A percentile compares a stretch with the other conserved stretches of the same genome.
Evolutionary conservation across 1,284 basidiomycete species (phyloP).

Genomic region (Bondarzewia mesenterica): DNA sequence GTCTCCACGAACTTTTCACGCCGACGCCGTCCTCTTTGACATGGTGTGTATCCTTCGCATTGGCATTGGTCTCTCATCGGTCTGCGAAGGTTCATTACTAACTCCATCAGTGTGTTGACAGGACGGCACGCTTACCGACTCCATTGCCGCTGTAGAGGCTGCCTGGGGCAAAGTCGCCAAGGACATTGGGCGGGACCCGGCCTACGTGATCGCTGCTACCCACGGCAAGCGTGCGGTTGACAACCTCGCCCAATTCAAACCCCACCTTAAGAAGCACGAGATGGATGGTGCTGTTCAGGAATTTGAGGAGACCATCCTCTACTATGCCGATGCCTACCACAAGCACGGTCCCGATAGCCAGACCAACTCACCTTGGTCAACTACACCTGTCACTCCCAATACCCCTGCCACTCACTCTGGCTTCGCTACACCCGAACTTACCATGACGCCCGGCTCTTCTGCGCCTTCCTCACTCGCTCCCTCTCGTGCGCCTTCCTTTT

Average conservation of each 20-base stretch:
- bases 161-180: slow-evolving; percentile 72
- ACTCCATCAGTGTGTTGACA: slow-evolving; percentile 18
- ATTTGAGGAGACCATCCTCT: slow-evolving; percentile 68
- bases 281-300: slow-evolving; percentile 61
- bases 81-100: neutral
- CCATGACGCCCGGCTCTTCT: neutral
- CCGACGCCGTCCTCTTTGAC: slow-evolving; percentile 65
- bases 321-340: slow-evolving; percentile 62
- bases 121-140: slow-evolving; percentile 71
- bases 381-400: slow-evolving; percentile 25
- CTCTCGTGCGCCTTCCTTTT: neutral
- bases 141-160: slow-evolving; percentile 70
- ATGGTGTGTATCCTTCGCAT: slow-evolving; percentile 37
- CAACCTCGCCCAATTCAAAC: slow-evolving; percentile 34
- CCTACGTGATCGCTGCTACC: slow-evolving; percentile 60
- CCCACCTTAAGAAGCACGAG: slow-evolving; percentile 41
- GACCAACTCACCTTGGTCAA: slow-evolving; percentile 17
- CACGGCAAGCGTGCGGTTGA: slow-evolving; percentile 67
- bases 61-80: slow-evolving; percentile 1
- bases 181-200: slow-evolving; percentile 61
- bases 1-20: slow-evolving; percentile 12
- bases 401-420: neutral
- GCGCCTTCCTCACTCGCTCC: neutral
- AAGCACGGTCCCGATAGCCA: slow-evolving; percentile 32
- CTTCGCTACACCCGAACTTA: neutral